Conservation (phyloP, 768 basidiomycete genomes). For the Holtermannia corniformis region DNA sequence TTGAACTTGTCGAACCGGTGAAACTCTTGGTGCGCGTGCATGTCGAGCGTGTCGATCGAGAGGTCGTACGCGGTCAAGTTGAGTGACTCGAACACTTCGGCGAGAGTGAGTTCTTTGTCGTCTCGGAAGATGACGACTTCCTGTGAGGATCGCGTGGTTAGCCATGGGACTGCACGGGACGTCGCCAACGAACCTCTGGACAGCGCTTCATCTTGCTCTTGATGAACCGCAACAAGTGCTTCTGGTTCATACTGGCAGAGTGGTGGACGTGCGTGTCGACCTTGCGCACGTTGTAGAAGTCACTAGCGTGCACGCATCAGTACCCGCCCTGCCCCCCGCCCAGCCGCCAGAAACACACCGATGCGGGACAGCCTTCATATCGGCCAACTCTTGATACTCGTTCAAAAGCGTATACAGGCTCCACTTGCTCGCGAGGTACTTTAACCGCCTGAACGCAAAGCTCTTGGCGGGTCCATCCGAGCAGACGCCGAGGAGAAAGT, state of each 20-base stretch:
- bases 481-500: constrained; percentile 80
- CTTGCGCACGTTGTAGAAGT: constrained; percentile 96
- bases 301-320: constrained; percentile 49
- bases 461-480: constrained; percentile 93
- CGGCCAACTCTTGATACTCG: constrained; percentile 84
- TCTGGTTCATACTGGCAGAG: constrained; percentile 99
- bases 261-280: constrained; percentile 99
- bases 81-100: constrained; percentile 92
- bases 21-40: constrained; percentile 98
- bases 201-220: constrained; percentile 53
- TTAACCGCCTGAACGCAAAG: constrained; percentile 82
- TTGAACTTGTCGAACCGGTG: constrained; percentile 99
- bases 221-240: constrained; percentile 94
- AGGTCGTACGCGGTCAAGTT: constrained; percentile 93
- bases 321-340: neutral
- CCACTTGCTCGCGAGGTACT: constrained; percentile 87
- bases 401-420: constrained; percentile 85
- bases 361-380: constrained; percentile 90
- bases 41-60: constrained; percentile 96
- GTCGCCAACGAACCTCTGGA: constrained; percentile 26
- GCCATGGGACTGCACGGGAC: neutral
- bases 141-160: constrained; percentile 43
- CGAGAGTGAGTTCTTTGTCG: constrained; percentile 68
- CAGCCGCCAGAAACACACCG: constrained; percentile 48
- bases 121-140: constrained; percentile 95